phyloP scores from a whole-genome alignment of 495 filamentous ascomycete genomes.

The Xylaria cubensis region DNA sequence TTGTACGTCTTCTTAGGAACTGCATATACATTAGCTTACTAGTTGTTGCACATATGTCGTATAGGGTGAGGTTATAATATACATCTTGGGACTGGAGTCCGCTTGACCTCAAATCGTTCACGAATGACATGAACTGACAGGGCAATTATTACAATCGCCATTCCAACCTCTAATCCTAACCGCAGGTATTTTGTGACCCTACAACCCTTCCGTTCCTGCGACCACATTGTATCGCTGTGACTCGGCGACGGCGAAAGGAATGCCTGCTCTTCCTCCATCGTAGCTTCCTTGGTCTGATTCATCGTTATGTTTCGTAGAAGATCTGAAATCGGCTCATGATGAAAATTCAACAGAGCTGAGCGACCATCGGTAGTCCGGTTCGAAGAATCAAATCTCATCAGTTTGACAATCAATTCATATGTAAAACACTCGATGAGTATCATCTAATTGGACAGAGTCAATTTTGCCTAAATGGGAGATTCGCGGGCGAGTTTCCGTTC shows the following conservation, averaged over 20 bases:
- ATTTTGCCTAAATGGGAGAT: slow-evolving; percentile 32
- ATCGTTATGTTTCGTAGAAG: slow-evolving; percentile 26
- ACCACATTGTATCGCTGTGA: slow-evolving; percentile 29
- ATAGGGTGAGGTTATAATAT: slow-evolving; percentile 27
- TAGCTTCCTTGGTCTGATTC: slow-evolving; percentile 31
- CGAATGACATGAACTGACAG: slow-evolving; percentile 24
- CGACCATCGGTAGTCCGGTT: not conserved
- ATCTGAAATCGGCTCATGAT: slow-evolving; percentile 3
- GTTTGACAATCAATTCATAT: not conserved
- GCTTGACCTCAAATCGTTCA: slow-evolving; percentile 26
- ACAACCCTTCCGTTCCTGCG: slow-evolving; percentile 17
- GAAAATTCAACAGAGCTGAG: not conserved
- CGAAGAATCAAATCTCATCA: not conserved
- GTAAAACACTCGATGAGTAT: not conserved
- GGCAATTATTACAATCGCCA: slow-evolving; percentile 33
- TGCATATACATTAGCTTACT: slow-evolving; percentile 26
- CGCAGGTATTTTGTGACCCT: slow-evolving; percentile 30
- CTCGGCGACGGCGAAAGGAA: slow-evolving; percentile 32
- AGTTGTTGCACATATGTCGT: not conserved
- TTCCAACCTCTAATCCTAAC: slow-evolving; percentile 35
- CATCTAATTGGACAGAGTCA: slow-evolving; percentile 27
- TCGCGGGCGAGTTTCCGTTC: slow-evolving; percentile 28
- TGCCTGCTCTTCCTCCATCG: slow-evolving; percentile 44
- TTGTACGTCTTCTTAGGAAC: slow-evolving; percentile 52
- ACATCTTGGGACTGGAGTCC: slow-evolving; percentile 37